Conservation (phyloP, 345 rosid species). For the Melastoma malabathricum region DNA sequence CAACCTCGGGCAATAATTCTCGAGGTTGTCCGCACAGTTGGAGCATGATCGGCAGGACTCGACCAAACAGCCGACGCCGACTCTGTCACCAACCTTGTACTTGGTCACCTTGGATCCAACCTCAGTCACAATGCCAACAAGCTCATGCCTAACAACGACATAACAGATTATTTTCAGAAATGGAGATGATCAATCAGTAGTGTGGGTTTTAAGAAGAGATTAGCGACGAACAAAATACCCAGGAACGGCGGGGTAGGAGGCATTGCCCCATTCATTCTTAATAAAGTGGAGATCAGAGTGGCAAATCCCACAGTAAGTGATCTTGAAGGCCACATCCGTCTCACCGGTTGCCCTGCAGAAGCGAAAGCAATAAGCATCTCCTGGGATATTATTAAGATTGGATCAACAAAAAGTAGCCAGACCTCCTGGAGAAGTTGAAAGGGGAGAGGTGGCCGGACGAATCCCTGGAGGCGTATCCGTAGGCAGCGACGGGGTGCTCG, state of each 20-base stretch:
- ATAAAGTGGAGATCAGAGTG: constrained; percentile 25
- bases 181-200: too few species aligned
- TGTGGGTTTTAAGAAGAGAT: too few species aligned
- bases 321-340: constrained; percentile 22
- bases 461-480: constrained; percentile 30
- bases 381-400: too few species aligned
- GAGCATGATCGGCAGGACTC: constrained; percentile 17
- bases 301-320: constrained; percentile 31
- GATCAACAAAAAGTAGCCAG: too few species aligned
- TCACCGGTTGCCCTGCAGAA: constrained; percentile 15
- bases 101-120: constrained; percentile 24
- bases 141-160: constrained; percentile 30
- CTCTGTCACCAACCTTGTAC: constrained; percentile 30
- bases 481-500: constrained; percentile 16
- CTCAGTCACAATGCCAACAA: constrained; percentile 26
- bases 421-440: constrained; percentile 29
- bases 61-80: constrained; percentile 30
- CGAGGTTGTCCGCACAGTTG: constrained; percentile 9
- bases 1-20: constrained; percentile 9
- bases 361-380: background rate
- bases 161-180: background rate
- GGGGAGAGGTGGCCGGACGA: constrained; percentile 23
- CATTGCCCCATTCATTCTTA: constrained; percentile 27
- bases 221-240: constrained; percentile 16
- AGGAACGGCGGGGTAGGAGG: constrained; percentile 28